Base-by-base conservation (phyloP, 768 basidiomycete species). In the Calocera viscosa region DNA sequence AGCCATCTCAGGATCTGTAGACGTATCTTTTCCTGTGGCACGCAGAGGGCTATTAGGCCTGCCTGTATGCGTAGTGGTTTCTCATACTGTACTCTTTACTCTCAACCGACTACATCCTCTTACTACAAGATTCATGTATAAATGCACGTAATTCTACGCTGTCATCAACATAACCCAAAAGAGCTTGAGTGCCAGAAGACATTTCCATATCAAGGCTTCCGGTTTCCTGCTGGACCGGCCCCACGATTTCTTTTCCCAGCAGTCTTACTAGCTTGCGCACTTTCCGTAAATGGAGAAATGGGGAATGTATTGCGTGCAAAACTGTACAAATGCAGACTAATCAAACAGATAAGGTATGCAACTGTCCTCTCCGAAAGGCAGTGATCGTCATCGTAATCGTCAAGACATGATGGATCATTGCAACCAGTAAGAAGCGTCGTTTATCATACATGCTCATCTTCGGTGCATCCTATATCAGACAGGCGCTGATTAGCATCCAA, bases 401-500 rank as follows among this genome's bases (percentile, higher is more conserved):
- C 49, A 49, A 49, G 49, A 49, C 49, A 49, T 49, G 49, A 49
- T 49, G 19, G 49, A 49, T 49, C 49, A 49, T 49, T 49, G 49
- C 49, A 49, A 49, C 12, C 14, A 8, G 24, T 49, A 26, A 8
- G 24, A 16, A 49, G 12, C 24, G 49, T 49, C 49, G 49, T 49
- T 49, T 8, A 8, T 49, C 24, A 14, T 24, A 40, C 39, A 19
- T 19, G 19, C 10, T 10, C 19, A 10, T 10, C 19, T 40, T 40
- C 39, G 39, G 39, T 40, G 39, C n/a, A n/a, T n/a, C n/a, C n/a
- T n/a, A n/a, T n/a, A n/a, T 40, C 19, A 40, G 39, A 10, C 19
- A 40, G 39, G 49, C 12, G 10, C 12, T 10, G 12, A 14, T 49
- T n/a, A 49, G 49, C 49, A 49, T 24, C 24, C 22, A n/a, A 49